A percentile compares a stretch with the other conserved stretches of the same genome.
phyloP scores from a whole-genome alignment of 2,329 filamentous ascomycete species.

The Pestalotiopsis sp. region DNA sequence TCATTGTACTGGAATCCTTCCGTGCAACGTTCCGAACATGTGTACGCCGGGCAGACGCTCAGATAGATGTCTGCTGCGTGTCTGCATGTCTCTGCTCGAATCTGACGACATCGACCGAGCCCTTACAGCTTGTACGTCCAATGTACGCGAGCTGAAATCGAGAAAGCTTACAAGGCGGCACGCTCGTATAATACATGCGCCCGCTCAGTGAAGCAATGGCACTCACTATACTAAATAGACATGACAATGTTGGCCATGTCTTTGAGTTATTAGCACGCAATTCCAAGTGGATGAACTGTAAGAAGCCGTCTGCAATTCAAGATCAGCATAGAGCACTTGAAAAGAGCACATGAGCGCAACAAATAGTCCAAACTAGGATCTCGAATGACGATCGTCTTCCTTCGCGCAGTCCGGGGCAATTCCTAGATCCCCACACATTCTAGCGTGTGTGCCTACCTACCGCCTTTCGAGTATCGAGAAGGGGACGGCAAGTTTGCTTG shows the following conservation, averaged over 20 bases:
- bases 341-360: constrained; percentile 11
- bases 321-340: background rate
- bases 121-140: background rate
- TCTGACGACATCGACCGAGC: constrained; percentile 5
- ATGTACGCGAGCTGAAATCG: background rate
- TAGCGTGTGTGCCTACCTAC: background rate
- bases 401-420: constrained; percentile 3
- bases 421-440: background rate
- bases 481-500: background rate
- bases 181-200: background rate
- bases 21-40: background rate
- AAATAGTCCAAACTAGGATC: constrained; percentile 4
- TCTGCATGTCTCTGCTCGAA: constrained; percentile 4
- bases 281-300: background rate
- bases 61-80: background rate
- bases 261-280: no score
- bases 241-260: no score
- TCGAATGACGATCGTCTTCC: constrained; percentile 14
- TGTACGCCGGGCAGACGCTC: background rate
- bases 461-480: background rate
- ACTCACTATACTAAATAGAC: no score
- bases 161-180: background rate
- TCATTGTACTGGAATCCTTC: background rate
- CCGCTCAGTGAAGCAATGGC: no score
- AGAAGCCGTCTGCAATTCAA: background rate